These are phyloP conservation scores for Chlorella variabilis DNA, from an alignment of 163 green algal species.

Conservation along the genomic window DNA sequence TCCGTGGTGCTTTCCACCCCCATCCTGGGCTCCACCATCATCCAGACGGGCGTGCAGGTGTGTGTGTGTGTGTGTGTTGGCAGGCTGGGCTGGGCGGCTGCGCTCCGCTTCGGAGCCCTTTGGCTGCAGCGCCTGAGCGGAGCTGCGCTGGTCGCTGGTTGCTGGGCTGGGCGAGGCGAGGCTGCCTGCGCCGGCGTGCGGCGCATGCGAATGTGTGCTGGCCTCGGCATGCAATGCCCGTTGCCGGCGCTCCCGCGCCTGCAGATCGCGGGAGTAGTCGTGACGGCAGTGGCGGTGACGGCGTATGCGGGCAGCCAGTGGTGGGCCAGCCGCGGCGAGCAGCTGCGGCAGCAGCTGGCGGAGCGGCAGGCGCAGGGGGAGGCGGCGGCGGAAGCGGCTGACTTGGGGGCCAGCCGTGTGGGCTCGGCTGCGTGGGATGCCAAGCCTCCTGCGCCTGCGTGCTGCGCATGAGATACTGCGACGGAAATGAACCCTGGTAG, in stretches of 20 bases:
- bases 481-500: no score
- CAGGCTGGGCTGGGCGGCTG: background rate
- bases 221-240: no score
- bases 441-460: no score
- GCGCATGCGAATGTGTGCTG: no score
- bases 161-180: no score
- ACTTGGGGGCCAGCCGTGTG: no score
- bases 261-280: slow-evolving; percentile 30
- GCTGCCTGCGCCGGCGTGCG: background rate
- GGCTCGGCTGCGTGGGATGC: no score
- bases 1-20: background rate
- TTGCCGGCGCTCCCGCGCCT: background rate
- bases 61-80: background rate
- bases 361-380: background rate
- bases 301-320: slow-evolving; percentile 19
- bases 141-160: no score
- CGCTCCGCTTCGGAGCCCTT: no score
- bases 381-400: background rate
- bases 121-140: no score
- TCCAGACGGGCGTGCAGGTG: slow-evolving; percentile 31
- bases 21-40: slow-evolving; percentile 23
- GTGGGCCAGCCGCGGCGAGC: slow-evolving; percentile 6
- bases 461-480: no score
- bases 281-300: slow-evolving; percentile 16
- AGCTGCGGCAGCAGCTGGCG: background rate